Conservation (phyloP, 23 red algal genomes). For the Gracilaria gracilis region DNA sequence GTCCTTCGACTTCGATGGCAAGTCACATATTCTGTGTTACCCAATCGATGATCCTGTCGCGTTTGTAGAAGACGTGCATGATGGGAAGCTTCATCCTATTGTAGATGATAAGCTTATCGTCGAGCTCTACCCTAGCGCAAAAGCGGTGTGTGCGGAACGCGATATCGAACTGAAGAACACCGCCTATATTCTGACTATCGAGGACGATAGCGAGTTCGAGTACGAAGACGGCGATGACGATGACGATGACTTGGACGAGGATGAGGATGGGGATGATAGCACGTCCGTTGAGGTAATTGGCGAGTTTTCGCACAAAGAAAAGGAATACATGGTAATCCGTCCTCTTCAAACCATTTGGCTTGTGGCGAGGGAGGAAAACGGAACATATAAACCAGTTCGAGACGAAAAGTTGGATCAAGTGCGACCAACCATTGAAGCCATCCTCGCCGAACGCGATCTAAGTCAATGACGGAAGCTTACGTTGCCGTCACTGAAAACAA, state of each 20-base stretch:
- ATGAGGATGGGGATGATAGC: constrained; percentile 3
- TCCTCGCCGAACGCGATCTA: constrained; percentile 1
- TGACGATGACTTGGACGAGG: constrained; percentile 37
- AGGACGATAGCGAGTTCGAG: constrained; percentile 27
- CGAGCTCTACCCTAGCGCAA: constrained; percentile 40
- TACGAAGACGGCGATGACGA: constrained; percentile 35
- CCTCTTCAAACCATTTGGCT: constrained; percentile 24
- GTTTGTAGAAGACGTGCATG: not conserved
- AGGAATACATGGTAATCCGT: constrained; percentile 38
- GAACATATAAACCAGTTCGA: constrained; percentile 5
- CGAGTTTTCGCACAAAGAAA: constrained; percentile 36
- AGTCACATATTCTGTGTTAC: constrained; percentile 42
- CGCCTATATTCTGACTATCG: constrained; percentile 20
- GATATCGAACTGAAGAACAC: constrained; percentile 46
- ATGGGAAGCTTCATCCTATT: constrained; percentile 22
- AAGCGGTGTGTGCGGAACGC: constrained; percentile 26
- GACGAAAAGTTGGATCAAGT: constrained; percentile 45
- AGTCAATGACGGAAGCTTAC: constrained; percentile 14
- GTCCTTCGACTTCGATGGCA: constrained; percentile 14
- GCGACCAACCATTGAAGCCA: constrained; percentile 3
- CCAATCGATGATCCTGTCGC: constrained; percentile 54
- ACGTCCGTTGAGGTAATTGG: constrained; percentile 34
- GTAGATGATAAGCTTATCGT: constrained; percentile 16
- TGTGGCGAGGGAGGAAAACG: constrained; percentile 32
- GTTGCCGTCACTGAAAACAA: not conserved